These are phyloP conservation scores for Closterium sp. DNA, from an alignment of 139 green algal species.

Conservation along the genomic window DNA sequence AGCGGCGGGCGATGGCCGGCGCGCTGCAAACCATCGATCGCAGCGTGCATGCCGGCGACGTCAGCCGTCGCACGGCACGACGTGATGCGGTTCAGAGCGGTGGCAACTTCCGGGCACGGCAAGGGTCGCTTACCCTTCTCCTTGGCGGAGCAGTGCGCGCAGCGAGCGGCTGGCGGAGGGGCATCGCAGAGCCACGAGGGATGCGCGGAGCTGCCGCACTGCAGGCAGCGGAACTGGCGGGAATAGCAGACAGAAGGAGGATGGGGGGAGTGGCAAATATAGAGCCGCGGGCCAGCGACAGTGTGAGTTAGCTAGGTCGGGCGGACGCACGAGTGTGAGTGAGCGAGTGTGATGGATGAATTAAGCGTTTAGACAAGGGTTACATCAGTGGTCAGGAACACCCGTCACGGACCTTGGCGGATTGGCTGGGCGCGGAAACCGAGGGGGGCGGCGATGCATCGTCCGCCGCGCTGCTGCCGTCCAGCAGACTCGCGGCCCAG, in stretches of 20 bases:
- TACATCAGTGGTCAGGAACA: too few relatives aligned
- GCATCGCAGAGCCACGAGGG: neutral
- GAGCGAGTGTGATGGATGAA: too few relatives aligned
- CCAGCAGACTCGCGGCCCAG: neutral
- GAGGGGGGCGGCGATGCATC: neutral
- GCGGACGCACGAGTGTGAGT: too few relatives aligned
- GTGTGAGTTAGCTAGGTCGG: too few relatives aligned
- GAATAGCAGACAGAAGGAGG: neutral
- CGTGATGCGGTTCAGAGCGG: neutral
- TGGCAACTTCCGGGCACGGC: neutral
- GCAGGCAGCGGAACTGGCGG: neutral
- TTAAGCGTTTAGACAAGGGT: too few relatives aligned
- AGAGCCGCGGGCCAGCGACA: neutral
- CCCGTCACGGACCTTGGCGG: neutral
- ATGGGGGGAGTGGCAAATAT: neutral
- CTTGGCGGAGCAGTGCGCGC: neutral
- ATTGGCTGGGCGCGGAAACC: neutral
- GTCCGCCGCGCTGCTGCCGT: neutral
- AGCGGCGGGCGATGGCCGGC: neutral
- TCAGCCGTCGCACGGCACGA: neutral
- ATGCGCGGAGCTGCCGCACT: conserved; percentile 4
- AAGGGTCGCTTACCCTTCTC: neutral
- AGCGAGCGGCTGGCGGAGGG: neutral
- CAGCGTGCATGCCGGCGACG: neutral
- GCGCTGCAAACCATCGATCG: neutral